A percentile compares a stretch with the other conserved stretches of the same genome.
Conservation (phyloP, 805 yeast genomes). For the Wickerhamomyces alni region DNA sequence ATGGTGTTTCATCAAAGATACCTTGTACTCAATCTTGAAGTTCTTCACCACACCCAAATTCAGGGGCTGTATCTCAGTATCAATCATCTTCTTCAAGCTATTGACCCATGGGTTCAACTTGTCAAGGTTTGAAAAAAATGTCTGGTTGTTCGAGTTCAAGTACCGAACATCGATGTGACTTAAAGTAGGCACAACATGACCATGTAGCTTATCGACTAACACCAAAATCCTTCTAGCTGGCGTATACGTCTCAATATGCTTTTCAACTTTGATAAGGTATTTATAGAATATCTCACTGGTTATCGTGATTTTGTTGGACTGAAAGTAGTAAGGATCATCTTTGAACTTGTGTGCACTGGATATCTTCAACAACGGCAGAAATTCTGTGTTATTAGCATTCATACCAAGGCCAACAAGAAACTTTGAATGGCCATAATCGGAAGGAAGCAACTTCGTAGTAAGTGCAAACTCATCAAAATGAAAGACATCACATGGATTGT, state of each 20-base stretch:
- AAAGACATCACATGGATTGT: conserved; percentile 23
- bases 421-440: conserved; percentile 6
- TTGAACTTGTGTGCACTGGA: conserved; percentile 1
- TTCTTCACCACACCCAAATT: conserved; percentile 28
- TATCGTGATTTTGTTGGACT: conserved; percentile 11
- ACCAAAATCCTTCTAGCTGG: conserved; percentile 21
- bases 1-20: conserved; percentile 12
- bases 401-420: conserved; percentile 16
- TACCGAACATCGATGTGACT: conserved; percentile 25
- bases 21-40: conserved; percentile 24
- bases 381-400: conserved; percentile 16
- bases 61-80: conserved; percentile 25
- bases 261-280: conserved; percentile 13
- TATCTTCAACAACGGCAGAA: conserved; percentile 13
- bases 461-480: conserved; percentile 32
- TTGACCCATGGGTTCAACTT: neutral
- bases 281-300: conserved; percentile 20
- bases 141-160: conserved; percentile 16
- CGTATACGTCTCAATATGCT: conserved; percentile 17
- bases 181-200: conserved; percentile 31
- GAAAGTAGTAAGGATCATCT: conserved; percentile 7
- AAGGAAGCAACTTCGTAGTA: conserved; percentile 16
- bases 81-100: neutral
- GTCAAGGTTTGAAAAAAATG: conserved; percentile 5
- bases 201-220: conserved; percentile 28